A percentile compares a stretch with the other conserved stretches of the same genome.
Conservation (phyloP, 2,329 filamentous ascomycete species). For the Stachybotrys elegans region DNA sequence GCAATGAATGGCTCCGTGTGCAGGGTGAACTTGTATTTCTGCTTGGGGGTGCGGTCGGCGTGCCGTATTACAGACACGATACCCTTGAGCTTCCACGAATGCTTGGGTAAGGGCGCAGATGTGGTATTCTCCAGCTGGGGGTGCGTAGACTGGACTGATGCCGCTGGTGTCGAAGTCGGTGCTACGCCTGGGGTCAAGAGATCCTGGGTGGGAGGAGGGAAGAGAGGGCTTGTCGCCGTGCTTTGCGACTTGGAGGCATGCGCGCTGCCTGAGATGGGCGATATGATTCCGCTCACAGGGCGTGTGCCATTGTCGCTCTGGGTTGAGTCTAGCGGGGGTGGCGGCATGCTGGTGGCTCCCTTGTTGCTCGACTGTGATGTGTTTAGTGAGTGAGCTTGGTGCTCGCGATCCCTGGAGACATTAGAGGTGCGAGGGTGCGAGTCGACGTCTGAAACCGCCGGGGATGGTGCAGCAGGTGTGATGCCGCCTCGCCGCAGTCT, state of each 20-base stretch:
- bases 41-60: constrained; percentile 94
- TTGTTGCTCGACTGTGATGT: constrained; percentile 17
- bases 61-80: constrained; percentile 96
- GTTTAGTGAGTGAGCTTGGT: constrained; percentile 3
- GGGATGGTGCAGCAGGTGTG: constrained; percentile 48
- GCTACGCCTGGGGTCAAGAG: constrained; percentile 20
- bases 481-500: constrained; percentile 60
- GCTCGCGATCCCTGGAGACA: constrained; percentile 30
- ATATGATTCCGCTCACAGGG: constrained; percentile 21
- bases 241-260: constrained; percentile 29
- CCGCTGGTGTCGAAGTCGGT: constrained; percentile 13
- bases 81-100: constrained; percentile 96
- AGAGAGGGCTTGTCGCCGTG: constrained; percentile 27
- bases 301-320: constrained; percentile 15
- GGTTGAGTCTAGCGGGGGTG: no score
- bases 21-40: constrained; percentile 99
- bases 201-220: constrained; percentile 27
- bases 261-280: constrained; percentile 25
- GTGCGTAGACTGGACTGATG: constrained; percentile 29
- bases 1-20: constrained; percentile 96
- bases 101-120: constrained; percentile 70
- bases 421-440: constrained; percentile 28
- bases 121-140: constrained; percentile 33
- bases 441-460: constrained; percentile 38
- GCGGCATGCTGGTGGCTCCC: constrained; percentile 13